These are phyloP conservation scores for Nitzschia palea DNA, from an alignment of 108 stramenopile genomes.

Conservation along the genomic window DNA sequence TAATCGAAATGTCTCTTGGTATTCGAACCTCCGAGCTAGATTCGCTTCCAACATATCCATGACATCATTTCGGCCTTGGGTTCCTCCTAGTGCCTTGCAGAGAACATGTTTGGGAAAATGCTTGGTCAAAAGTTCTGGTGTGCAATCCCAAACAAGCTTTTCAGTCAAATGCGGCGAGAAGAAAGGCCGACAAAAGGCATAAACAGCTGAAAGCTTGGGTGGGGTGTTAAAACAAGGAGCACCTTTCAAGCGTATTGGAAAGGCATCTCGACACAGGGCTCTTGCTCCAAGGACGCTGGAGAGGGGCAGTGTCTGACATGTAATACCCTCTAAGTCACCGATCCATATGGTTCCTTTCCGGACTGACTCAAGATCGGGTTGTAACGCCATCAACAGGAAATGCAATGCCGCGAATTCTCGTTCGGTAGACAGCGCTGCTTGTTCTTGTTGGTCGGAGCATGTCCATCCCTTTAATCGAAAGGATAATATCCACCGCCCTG, in stretches of 20 bases:
- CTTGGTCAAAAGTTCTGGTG: not conserved
- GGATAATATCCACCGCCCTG: not conserved
- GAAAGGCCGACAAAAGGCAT: not conserved
- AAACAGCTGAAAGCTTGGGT: slow-evolving; percentile 4
- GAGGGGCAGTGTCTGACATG: not conserved
- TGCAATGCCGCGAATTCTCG: slow-evolving; percentile 15
- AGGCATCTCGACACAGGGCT: slow-evolving; percentile 18
- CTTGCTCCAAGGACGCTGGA: not conserved
- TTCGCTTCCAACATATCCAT: slow-evolving; percentile 3
- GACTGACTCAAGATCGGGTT: slow-evolving; percentile 16
- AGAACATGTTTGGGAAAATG: not conserved
- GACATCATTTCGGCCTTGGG: not conserved
- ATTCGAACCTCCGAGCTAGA: slow-evolving; percentile 1
- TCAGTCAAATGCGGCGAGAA: slow-evolving; percentile 7
- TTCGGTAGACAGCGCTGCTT: not conserved
- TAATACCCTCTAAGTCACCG: slow-evolving; percentile 9
- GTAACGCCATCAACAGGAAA: slow-evolving; percentile 8
- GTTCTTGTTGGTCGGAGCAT: not conserved
- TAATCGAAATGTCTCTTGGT: slow-evolving; percentile 12
- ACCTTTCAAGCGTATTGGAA: slow-evolving; percentile 23
- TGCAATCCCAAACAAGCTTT: slow-evolving; percentile 14
- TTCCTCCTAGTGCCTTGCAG: not conserved
- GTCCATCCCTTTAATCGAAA: slow-evolving; percentile 11
- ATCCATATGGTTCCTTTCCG: slow-evolving; percentile 25
- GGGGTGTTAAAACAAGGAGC: slow-evolving; percentile 4